Evolutionary conservation across 1,284 basidiomycete genomes (phyloP).

Genomic region (Hypsizygus ulmarius): DNA sequence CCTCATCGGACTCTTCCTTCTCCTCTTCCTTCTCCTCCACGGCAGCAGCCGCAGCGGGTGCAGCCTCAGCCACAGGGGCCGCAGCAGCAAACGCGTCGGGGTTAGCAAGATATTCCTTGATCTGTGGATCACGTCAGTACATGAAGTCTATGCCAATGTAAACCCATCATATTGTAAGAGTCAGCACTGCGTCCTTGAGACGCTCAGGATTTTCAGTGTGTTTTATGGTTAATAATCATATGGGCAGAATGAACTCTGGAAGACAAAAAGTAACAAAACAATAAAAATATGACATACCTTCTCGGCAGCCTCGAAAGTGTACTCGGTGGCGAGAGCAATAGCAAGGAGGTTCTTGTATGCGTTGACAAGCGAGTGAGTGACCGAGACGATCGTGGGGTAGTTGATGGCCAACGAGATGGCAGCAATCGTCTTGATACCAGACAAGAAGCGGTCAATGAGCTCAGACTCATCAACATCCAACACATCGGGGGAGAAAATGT

Average conservation of each 20-base stretch:
- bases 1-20: slow-evolving; percentile 89
- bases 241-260: slow-evolving; percentile 21
- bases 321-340: slow-evolving; percentile 90
- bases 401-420: slow-evolving; percentile 93
- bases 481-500: slow-evolving; percentile 87
- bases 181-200: slow-evolving; percentile 46
- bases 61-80: slow-evolving; percentile 64
- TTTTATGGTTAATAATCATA: slow-evolving; percentile 39
- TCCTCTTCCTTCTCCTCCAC: slow-evolving; percentile 79
- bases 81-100: slow-evolving; percentile 92
- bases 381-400: slow-evolving; percentile 95
- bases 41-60: slow-evolving; percentile 58
- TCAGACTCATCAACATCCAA: slow-evolving; percentile 93
- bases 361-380: slow-evolving; percentile 95
- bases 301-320: slow-evolving; percentile 90
- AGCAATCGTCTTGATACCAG: slow-evolving; percentile 94
- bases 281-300: slow-evolving; percentile 62
- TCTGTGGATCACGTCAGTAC: slow-evolving; percentile 46
- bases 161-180: slow-evolving; percentile 27
- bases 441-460: slow-evolving; percentile 88
- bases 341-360: slow-evolving; percentile 98
- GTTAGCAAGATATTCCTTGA: slow-evolving; percentile 96
- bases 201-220: slow-evolving; percentile 86
- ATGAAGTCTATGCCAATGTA: slow-evolving; percentile 13
- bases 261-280: slow-evolving; percentile 28